Evolutionary conservation across 2,329 filamentous ascomycete species (phyloP), one percentile per base, ranked within the genome.

Genomic region (Hansfordia pulvinata): DNA sequence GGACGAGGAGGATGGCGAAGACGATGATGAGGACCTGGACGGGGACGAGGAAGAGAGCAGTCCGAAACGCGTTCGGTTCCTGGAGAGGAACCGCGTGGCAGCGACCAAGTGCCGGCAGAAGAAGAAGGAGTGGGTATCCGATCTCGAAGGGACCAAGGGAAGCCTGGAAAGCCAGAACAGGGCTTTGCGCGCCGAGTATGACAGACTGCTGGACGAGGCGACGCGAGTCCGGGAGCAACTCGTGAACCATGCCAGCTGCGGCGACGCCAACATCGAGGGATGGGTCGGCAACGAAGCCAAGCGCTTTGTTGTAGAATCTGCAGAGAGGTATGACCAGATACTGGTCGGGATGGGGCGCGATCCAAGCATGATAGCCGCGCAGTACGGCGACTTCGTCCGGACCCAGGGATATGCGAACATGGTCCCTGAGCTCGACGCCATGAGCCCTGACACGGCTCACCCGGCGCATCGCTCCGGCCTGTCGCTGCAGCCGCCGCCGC

Each of bases 101-200:
- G 78, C 79, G 2, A 77, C 72, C 45, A 83, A 82, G 43, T 84
- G 77, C 42, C 68, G 78, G 4, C 67, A 76, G 41, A 81, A 80
- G 49, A 69, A 68, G 40, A 71, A 69, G 47, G 50, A 58, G 37
- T 67, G 60, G 55, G 56, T 64, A 13, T 49, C 49, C 9, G 54
- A 60, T n/a, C 41, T 69, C 13, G 61, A 69, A 32, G 54, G 60
- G 28, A 53, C 50, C 5, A 60, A 58, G 29, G 35, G 45, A 8
- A 50, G 42, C 1, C 37, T 69, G 23, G 64, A 69, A 40, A 40
- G 36, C 5, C 50, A 56, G 20, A 53, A 69, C 37, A 40, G 38
- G 8, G 40, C 44, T 6, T 48, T 70, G 17, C 57, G 58, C 9
- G 40, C 46, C 36, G 58, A 67, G 35, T 53, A 54, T 30, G 51